These are phyloP conservation scores for Aspergillus leporis DNA, from an alignment of 495 filamentous ascomycete genomes.

Conservation along the genomic window DNA sequence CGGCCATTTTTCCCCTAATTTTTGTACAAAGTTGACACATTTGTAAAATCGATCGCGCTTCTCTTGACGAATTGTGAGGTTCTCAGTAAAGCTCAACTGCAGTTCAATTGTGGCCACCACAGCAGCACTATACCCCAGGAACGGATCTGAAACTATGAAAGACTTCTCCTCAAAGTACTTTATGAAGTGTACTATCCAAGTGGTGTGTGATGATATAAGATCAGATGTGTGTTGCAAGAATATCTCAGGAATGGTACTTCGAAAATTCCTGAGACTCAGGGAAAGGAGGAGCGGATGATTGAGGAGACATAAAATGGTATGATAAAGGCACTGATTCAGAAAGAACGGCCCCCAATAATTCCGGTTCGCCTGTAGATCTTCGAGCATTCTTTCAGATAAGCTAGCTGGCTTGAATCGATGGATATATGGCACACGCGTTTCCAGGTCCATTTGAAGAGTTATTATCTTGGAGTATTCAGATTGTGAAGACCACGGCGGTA, in stretches of 20 bases:
- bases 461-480: conserved; percentile 51
- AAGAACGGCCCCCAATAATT: conserved; percentile 53
- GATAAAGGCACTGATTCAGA: conserved; percentile 50
- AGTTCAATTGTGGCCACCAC: conserved; percentile 52
- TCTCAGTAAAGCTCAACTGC: conserved; percentile 48
- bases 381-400: conserved; percentile 38
- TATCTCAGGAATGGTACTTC: conserved; percentile 49
- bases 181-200: conserved; percentile 52
- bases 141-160: conserved; percentile 46
- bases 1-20: conserved; percentile 43
- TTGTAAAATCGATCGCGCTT: conserved; percentile 47
- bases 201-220: conserved; percentile 47
- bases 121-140: conserved; percentile 50
- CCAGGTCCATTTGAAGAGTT: conserved; percentile 48
- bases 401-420: conserved; percentile 49
- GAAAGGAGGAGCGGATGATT: conserved; percentile 50
- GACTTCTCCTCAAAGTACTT: conserved; percentile 45
- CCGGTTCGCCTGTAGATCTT: conserved; percentile 41
- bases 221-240: conserved; percentile 51
- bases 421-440: conserved; percentile 47
- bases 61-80: conserved; percentile 35
- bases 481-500: conserved; percentile 51
- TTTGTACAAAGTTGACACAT: conserved; percentile 47
- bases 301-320: conserved; percentile 49
- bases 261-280: conserved; percentile 45